phyloP scores from a whole-genome alignment of 2,329 filamentous ascomycete genomes.

The Aspergillus pseudoglaucus region DNA sequence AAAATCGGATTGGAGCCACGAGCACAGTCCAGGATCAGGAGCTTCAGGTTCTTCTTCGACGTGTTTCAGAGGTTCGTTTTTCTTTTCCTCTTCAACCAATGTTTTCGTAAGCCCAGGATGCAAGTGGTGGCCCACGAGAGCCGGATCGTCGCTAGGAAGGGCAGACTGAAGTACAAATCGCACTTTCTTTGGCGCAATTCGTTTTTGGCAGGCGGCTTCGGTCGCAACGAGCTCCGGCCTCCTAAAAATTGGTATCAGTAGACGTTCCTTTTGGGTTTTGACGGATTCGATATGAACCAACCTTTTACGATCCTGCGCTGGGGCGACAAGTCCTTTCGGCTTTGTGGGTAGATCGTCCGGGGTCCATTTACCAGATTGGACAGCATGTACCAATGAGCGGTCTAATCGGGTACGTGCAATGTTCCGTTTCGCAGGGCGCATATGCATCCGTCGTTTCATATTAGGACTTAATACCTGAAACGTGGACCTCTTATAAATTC shows the following conservation, averaged over 20 bases:
- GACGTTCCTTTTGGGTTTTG: background rate
- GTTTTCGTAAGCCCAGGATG: background rate
- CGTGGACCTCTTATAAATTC: background rate
- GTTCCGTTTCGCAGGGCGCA: background rate
- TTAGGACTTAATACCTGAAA: constrained; percentile 4
- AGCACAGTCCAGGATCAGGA: constrained; percentile 9
- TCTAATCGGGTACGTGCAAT: background rate
- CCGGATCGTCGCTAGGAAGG: background rate
- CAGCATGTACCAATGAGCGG: background rate
- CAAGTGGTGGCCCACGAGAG: background rate
- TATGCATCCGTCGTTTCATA: constrained; percentile 4
- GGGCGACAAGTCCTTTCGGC: background rate
- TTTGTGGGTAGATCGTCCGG: background rate
- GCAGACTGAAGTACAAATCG: background rate
- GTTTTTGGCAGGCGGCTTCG: background rate
- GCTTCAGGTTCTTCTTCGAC: constrained; percentile 8
- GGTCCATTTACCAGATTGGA: background rate
- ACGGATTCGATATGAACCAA: background rate
- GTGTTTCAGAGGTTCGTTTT: constrained; percentile 10
- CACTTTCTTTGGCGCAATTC: background rate
- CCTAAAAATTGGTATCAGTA: background rate
- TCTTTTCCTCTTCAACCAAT: constrained; percentile 7
- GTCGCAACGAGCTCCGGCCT: background rate
- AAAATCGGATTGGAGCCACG: constrained; percentile 14
- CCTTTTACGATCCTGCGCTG: background rate